Conservation (phyloP, 371 early-diverging fungal species). For the Gilbertella persicaria region DNA sequence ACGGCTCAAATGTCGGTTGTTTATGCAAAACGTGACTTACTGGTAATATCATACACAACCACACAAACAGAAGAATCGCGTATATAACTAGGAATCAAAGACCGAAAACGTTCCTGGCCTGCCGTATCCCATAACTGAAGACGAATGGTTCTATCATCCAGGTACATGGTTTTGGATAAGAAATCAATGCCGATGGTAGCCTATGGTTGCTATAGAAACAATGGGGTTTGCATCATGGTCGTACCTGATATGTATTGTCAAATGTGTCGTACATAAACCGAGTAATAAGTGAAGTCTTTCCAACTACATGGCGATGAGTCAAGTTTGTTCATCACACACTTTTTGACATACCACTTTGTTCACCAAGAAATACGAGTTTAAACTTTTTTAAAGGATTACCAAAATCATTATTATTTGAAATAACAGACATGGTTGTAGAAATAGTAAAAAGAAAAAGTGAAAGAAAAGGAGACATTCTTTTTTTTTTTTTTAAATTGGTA, state of each 20-base stretch:
- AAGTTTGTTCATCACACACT: neutral
- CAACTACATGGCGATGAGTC: constrained; percentile 65
- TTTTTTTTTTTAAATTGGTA: neutral
- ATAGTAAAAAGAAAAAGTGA: constrained; percentile 8
- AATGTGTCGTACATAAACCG: constrained; percentile 99
- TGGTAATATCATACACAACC: constrained; percentile 76
- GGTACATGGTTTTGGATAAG: constrained; percentile 97
- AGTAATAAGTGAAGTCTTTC: constrained; percentile 99
- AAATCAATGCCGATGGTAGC: constrained; percentile 99
- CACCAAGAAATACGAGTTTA: constrained; percentile 94
- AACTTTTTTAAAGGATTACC: constrained; percentile 81
- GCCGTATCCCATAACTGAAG: constrained; percentile 99
- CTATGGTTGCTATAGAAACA: constrained; percentile 35
- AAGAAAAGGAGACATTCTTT: neutral
- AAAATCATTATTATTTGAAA: constrained; percentile 29
- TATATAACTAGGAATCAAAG: constrained; percentile 98
- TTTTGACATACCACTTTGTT: constrained; percentile 84
- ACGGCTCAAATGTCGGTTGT: neutral
- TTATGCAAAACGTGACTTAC: constrained; percentile 7
- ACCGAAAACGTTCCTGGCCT: constrained; percentile 97
- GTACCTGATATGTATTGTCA: constrained; percentile 94
- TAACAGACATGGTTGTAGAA: neutral
- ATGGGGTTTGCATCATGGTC: neutral
- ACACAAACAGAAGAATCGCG: constrained; percentile 99
- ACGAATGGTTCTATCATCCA: constrained; percentile 95